Conservation (phyloP, 495 filamentous ascomycete genomes). For the Podospora sp. region DNA sequence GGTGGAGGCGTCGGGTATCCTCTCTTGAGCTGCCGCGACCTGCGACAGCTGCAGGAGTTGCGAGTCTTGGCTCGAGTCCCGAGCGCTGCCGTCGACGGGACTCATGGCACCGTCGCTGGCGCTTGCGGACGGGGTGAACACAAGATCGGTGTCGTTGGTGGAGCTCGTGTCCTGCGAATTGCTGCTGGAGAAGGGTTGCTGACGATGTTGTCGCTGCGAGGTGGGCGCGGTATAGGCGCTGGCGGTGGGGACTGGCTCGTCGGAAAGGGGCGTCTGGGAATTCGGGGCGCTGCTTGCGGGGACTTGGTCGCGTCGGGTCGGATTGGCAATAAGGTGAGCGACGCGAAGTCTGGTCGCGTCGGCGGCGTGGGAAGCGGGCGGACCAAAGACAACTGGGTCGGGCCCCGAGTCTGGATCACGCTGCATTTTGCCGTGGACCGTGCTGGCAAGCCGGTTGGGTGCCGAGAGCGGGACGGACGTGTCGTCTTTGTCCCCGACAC, state of each 20-base stretch:
- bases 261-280: slow-evolving; percentile 16
- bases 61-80: slow-evolving; percentile 49
- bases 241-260: slow-evolving; percentile 6
- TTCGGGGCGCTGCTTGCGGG: slow-evolving; percentile 5
- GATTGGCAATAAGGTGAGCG: slow-evolving; percentile 10
- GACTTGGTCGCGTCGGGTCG: slow-evolving; percentile 26
- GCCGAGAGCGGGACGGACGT: slow-evolving; percentile 23
- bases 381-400: slow-evolving; percentile 10
- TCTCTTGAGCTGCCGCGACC: slow-evolving; percentile 54
- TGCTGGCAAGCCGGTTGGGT: slow-evolving; percentile 12
- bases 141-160: slow-evolving; percentile 45
- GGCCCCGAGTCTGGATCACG: slow-evolving; percentile 12
- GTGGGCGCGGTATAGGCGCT: slow-evolving; percentile 8
- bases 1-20: slow-evolving; percentile 38
- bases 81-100: slow-evolving; percentile 37
- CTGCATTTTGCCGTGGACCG: slow-evolving; percentile 20
- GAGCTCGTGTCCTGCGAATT: slow-evolving; percentile 47
- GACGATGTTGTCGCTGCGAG: slow-evolving; percentile 22
- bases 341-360: slow-evolving; percentile 29
- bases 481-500: slow-evolving; percentile 34
- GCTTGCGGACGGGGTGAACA: slow-evolving; percentile 52
- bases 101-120: slow-evolving; percentile 49
- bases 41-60: slow-evolving; percentile 57
- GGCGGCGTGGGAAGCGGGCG: slow-evolving; percentile 9
- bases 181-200: slow-evolving; percentile 39